Evolutionary conservation across 2,329 filamentous ascomycete species (phyloP).

Genomic region (Trichoderma koningii): DNA sequence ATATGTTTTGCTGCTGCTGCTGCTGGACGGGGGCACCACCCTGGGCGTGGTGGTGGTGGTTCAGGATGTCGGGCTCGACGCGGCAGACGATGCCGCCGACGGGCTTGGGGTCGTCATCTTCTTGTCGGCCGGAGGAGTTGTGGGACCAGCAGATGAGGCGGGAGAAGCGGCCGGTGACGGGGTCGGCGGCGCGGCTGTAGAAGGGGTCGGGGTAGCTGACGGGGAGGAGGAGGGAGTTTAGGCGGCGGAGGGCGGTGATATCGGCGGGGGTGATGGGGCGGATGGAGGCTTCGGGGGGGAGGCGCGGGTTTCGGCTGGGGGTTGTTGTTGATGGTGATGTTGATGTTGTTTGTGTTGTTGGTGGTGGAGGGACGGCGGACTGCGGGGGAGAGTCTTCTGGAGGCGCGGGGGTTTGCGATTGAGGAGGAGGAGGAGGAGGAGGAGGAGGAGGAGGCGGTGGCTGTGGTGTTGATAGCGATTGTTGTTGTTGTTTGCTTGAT

Average conservation of each 20-base stretch:
- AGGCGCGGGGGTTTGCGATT: conserved; percentile 27
- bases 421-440: background rate
- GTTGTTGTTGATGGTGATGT: conserved; percentile 23
- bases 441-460: background rate
- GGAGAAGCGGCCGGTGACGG: conserved; percentile 56
- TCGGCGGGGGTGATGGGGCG: conserved; percentile 53
- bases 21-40: no score
- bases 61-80: conserved; percentile 49
- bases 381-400: background rate
- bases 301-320: background rate
- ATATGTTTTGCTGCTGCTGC: conserved; percentile 45
- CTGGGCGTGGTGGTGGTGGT: no score
- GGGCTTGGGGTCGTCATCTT: conserved; percentile 48
- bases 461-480: background rate
- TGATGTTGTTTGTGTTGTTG: conserved; percentile 31
- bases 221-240: conserved; percentile 65
- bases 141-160: conserved; percentile 61
- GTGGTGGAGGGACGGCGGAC: conserved; percentile 19
- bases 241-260: conserved; percentile 61
- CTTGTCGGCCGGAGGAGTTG: no score
- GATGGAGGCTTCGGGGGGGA: conserved; percentile 55
- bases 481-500: conserved; percentile 30
- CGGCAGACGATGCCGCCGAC: conserved; percentile 65
- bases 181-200: conserved; percentile 58
- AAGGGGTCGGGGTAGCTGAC: conserved; percentile 66